Evolutionary conservation across 164 flowering plant species (phyloP).

Genomic region (Sextonia rubra): DNA sequence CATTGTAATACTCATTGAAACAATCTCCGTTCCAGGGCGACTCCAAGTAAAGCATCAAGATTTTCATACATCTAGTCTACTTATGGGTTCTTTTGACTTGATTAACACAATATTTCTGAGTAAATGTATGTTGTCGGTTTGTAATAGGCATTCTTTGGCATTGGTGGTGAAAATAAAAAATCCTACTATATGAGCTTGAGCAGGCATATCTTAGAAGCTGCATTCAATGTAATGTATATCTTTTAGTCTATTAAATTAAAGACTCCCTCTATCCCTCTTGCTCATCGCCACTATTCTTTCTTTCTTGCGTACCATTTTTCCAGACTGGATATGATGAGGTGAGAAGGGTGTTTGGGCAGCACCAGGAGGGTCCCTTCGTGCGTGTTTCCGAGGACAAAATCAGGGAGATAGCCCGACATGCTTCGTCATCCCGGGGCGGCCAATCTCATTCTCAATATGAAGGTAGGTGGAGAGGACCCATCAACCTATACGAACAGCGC

Average conservation of each 20-base stretch:
- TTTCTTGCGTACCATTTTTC: background rate
- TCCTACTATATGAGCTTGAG: constrained; percentile 55
- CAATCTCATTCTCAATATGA: constrained; percentile 33
- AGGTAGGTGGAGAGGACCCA: constrained; percentile 15
- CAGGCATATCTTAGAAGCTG: constrained; percentile 51
- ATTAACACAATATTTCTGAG: too few species aligned
- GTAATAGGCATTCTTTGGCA: constrained; percentile 38
- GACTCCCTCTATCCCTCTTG: too few species aligned
- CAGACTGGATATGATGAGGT: constrained; percentile 34
- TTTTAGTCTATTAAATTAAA: too few species aligned
- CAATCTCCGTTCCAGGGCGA: constrained; percentile 13
- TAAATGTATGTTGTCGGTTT: background rate
- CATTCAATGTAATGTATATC: constrained; percentile 47
- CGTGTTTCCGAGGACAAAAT: constrained; percentile 43
- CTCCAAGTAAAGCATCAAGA: constrained; percentile 6
- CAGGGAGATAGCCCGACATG: constrained; percentile 21
- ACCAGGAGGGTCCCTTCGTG: constrained; percentile 25
- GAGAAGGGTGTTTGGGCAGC: constrained; percentile 25
- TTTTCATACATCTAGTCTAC: too few species aligned
- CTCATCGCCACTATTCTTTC: background rate
- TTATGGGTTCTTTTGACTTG: too few species aligned
- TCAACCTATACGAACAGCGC: constrained; percentile 26
- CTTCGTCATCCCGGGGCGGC: constrained; percentile 13
- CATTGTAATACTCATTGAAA: constrained; percentile 7
- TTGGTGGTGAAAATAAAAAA: constrained; percentile 54